A percentile compares a stretch with the other conserved stretches of the same genome.
Conservation (phyloP, 768 basidiomycete genomes). For the Macrolepiota fuliginosa region DNA sequence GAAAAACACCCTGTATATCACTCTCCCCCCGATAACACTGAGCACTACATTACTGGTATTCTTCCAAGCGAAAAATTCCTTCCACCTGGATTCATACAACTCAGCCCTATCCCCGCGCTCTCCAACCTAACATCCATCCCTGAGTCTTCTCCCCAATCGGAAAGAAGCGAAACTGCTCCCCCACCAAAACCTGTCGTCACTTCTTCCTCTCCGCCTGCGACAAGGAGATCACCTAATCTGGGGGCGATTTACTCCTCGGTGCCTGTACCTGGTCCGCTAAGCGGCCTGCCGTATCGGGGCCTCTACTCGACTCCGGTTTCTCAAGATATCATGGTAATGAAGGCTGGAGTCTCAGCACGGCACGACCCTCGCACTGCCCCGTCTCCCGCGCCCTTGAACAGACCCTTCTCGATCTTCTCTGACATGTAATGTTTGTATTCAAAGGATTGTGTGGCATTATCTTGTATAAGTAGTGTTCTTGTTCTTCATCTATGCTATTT, state of each 20-base stretch:
- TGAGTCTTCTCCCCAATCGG: background rate
- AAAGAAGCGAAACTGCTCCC: background rate
- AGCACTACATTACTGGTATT: slow-evolving; percentile 16
- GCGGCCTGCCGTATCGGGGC: background rate
- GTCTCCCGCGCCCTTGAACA: slow-evolving; percentile 6
- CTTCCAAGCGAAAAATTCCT: slow-evolving; percentile 29
- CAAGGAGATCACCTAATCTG: background rate
- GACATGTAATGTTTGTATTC: background rate
- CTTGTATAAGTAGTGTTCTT: background rate
- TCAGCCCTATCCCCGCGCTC: slow-evolving; percentile 28
- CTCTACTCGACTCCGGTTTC: background rate
- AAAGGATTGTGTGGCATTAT: background rate
- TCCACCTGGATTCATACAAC: slow-evolving; percentile 36
- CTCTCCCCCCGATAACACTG: background rate
- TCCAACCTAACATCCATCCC: background rate
- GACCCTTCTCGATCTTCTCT: slow-evolving; percentile 5
- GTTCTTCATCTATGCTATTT: background rate
- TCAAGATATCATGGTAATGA: slow-evolving; percentile 1
- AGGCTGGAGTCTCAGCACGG: background rate
- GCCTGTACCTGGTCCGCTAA: slow-evolving; percentile 10
- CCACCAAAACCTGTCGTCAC: background rate
- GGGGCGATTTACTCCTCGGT: slow-evolving; percentile 6
- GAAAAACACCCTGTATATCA: slow-evolving; percentile 1
- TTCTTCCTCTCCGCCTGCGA: background rate
- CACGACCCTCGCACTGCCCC: background rate